Conservation (phyloP, 23 red algal species). For the Agarophyton chilense region DNA sequence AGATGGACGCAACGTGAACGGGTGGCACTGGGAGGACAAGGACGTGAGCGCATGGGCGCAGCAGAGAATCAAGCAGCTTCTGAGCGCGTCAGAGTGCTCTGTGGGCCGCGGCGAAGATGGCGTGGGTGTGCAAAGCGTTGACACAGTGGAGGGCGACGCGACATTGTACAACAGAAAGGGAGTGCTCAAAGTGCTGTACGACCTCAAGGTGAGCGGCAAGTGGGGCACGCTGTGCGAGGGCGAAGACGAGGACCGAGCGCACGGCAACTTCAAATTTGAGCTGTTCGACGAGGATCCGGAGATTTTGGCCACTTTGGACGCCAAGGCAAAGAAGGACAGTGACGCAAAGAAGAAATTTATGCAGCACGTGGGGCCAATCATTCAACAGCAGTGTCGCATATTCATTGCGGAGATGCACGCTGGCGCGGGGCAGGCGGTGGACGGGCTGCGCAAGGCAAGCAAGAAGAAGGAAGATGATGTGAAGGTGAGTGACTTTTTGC, state of each 20-base stretch:
- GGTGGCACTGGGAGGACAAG: constrained; percentile 94
- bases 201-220: constrained; percentile 78
- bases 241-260: constrained; percentile 32
- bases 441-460: constrained; percentile 17
- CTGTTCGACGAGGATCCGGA: constrained; percentile 90
- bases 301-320: constrained; percentile 47
- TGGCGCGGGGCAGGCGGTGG: constrained; percentile 50
- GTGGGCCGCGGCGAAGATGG: not conserved
- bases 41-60: constrained; percentile 80
- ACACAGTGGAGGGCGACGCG: constrained; percentile 84
- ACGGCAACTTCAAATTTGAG: constrained; percentile 79
- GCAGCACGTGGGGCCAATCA: constrained; percentile 14
- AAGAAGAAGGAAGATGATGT: constrained; percentile 17
- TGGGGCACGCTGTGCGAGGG: constrained; percentile 55
- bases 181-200: constrained; percentile 78
- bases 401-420: constrained; percentile 63
- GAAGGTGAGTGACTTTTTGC: constrained; percentile 51
- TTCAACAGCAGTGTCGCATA: constrained; percentile 42
- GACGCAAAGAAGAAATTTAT: constrained; percentile 20
- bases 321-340: constrained; percentile 27
- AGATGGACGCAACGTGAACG: constrained; percentile 89
- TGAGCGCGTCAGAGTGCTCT: not conserved
- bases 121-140: constrained; percentile 37
- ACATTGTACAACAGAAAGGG: constrained; percentile 94
- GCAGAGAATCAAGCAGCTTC: constrained; percentile 61